Base-by-base conservation (phyloP, 2,329 filamentous ascomycete species). In the Botrytis pseudocinerea region DNA sequence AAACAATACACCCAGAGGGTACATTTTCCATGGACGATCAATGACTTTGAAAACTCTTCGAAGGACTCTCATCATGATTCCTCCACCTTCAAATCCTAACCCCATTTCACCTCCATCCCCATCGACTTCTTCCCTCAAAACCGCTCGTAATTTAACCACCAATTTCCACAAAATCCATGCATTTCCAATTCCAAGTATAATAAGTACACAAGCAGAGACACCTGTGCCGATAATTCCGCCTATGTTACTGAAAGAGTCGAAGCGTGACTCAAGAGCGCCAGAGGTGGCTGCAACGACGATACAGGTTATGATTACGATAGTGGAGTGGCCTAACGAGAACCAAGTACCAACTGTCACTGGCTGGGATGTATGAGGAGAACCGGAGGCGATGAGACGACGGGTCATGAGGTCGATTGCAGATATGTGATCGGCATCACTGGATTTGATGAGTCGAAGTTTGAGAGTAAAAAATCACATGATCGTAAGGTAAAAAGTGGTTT, bases 301-400 rank as follows among this genome's bases (percentile, higher is more conserved):
- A 66, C 93, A 97, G 0, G 95, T 98, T 76, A 97, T 85, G 73
- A 98, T 86, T 38, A 98, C 95, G 78, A 98, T 93, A 4, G 95
- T 98, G 38, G 93, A 97, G 83, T 98, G 95, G 0, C 96, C 95
- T 0, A 98, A 87, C 0, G 92, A 95, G 85, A 99, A 98, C 81
- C 93, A 98, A 1, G 94, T 97, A 61, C 95, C 96, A 1, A 98
- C 95, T 0, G 95, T 95, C 18, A 97, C 94, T 2, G 95, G 95
- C 2, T 89, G 89, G 80, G 96, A 93, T 28, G 64, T 62, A 46
- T 69, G 70, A 32, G 66, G 59, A 14, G 65, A 54, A 8, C 69
- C 60, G 0, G 93, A 89, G 0, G 95, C 95, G 54, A 98, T 90
- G 38, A 98, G 88, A 10, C 95, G 90, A 4, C 96, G 88, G 0